phyloP scores from a whole-genome alignment of 1,139 yeast genomes.

The Yamadazyma dushanensis region DNA sequence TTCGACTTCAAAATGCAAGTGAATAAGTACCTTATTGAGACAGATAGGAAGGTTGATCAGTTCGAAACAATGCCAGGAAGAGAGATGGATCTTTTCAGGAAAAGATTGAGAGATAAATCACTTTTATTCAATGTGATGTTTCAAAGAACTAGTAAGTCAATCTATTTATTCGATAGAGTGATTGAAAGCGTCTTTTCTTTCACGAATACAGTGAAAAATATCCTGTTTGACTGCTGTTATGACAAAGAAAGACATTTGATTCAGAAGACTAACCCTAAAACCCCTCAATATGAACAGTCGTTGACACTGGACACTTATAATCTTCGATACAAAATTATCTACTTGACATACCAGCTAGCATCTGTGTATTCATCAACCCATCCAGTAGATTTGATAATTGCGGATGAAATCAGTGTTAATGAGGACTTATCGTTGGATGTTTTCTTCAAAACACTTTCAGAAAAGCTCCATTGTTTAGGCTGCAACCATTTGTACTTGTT shows the following conservation, averaged over 20 bases:
- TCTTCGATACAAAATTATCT: slow-evolving; percentile 25
- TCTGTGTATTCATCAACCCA: slow-evolving; percentile 12
- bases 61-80: background rate
- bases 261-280: background rate
- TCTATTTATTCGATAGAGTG: slow-evolving; percentile 34
- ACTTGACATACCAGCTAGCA: slow-evolving; percentile 23
- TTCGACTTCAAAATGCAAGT: slow-evolving; percentile 14
- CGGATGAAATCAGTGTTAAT: no score
- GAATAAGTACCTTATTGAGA: background rate
- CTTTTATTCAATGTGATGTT: background rate
- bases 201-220: slow-evolving; percentile 12
- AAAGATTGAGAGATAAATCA: background rate
- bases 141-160: slow-evolving; percentile 10
- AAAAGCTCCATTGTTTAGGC: slow-evolving; percentile 1
- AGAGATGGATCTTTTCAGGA: background rate
- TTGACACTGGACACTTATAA: slow-evolving; percentile 3
- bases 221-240: background rate
- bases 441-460: slow-evolving; percentile 2
- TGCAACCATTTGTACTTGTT: background rate
- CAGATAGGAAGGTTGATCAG: background rate
- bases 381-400: no score
- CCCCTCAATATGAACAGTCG: background rate
- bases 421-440: no score
- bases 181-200: slow-evolving; percentile 33
- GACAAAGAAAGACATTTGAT: slow-evolving; percentile 1